Percentiles rank a stretch among this genome's conserved stretches.
Conservation (phyloP, 306 rosid species). For the Corylus americana region DNA sequence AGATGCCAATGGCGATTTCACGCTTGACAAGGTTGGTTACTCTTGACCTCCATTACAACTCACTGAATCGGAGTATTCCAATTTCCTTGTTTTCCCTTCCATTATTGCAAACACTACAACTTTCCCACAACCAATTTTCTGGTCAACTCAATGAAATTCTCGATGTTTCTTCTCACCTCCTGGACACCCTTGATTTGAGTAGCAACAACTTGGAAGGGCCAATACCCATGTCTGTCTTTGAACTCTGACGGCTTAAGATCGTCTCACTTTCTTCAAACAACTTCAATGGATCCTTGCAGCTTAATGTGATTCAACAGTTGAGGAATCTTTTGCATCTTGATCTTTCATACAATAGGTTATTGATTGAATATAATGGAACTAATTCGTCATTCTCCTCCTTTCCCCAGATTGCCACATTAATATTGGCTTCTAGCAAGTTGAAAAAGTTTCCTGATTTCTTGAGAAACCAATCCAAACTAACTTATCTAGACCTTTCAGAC, state of each 20-base stretch:
- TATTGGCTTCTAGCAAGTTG: slow-evolving; percentile 41
- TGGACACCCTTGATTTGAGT: background rate
- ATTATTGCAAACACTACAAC: slow-evolving; percentile 3
- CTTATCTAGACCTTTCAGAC: slow-evolving; percentile 13
- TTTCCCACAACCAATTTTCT: slow-evolving; percentile 24
- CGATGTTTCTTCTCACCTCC: background rate
- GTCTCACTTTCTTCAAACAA: slow-evolving; percentile 19
- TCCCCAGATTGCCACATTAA: slow-evolving; percentile 14
- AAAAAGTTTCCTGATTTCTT: slow-evolving; percentile 29
- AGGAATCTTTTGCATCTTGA: slow-evolving; percentile 31
- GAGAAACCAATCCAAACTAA: slow-evolving; percentile 4
- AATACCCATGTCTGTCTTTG: slow-evolving; percentile 1
- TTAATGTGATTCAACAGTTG: slow-evolving; percentile 15
- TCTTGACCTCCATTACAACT: slow-evolving; percentile 36
- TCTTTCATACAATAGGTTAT: slow-evolving; percentile 44
- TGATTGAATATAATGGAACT: background rate
- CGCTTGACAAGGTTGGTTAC: slow-evolving; percentile 39
- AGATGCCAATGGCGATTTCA: slow-evolving; percentile 45
- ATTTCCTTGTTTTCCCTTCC: slow-evolving; percentile 22
- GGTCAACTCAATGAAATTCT: slow-evolving; percentile 24
- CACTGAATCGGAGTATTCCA: slow-evolving; percentile 34
- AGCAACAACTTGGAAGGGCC: slow-evolving; percentile 7
- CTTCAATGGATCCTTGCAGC: slow-evolving; percentile 25
- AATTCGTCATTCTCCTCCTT: background rate
- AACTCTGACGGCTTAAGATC: background rate